A percentile compares a stretch with the other conserved stretches of the same genome.
Conservation (phyloP, 108 stramenopile genomes). For the Pinguiococcus pyrenoidosus region DNA sequence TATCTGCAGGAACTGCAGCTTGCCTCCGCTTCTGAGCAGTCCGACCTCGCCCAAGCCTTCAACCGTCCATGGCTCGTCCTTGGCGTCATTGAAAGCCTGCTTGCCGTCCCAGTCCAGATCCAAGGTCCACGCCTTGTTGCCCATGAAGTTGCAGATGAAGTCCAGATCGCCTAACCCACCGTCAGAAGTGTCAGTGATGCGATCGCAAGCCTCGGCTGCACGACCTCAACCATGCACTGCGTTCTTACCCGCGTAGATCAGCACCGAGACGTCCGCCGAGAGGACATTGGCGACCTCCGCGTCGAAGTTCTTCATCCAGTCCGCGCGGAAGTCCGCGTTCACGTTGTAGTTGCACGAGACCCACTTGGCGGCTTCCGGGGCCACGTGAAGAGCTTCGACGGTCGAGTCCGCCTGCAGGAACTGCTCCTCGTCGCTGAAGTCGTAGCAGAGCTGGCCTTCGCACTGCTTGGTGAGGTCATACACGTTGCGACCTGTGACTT, state of each 20-base stretch:
- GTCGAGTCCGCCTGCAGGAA: slow-evolving; percentile 7
- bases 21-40: slow-evolving; percentile 49
- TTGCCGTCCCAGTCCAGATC: slow-evolving; percentile 68
- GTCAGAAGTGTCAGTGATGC: too few relatives aligned
- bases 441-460: slow-evolving; percentile 70
- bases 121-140: slow-evolving; percentile 81
- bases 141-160: slow-evolving; percentile 94
- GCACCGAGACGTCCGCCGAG: slow-evolving; percentile 47
- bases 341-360: slow-evolving; percentile 42
- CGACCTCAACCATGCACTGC: too few relatives aligned
- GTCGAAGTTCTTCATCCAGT: slow-evolving; percentile 82
- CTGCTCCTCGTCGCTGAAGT: slow-evolving; percentile 62
- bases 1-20: slow-evolving; percentile 64
- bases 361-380: slow-evolving; percentile 8
- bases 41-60: slow-evolving; percentile 54
- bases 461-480: slow-evolving; percentile 80
- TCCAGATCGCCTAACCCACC: slow-evolving; percentile 93
- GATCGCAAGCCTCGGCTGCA: too few relatives aligned
- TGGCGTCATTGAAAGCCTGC: slow-evolving; percentile 63
- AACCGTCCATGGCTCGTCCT: slow-evolving; percentile 26
- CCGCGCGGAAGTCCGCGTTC: slow-evolving; percentile 65
- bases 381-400: not conserved
- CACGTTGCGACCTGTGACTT: slow-evolving; percentile 71
- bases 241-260: slow-evolving; percentile 67
- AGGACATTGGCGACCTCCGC: slow-evolving; percentile 61